Evolutionary conservation across 2,329 filamentous ascomycete genomes (phyloP), one percentile per base, ranked within the genome.

Genomic region (Curvularia lunata): DNA sequence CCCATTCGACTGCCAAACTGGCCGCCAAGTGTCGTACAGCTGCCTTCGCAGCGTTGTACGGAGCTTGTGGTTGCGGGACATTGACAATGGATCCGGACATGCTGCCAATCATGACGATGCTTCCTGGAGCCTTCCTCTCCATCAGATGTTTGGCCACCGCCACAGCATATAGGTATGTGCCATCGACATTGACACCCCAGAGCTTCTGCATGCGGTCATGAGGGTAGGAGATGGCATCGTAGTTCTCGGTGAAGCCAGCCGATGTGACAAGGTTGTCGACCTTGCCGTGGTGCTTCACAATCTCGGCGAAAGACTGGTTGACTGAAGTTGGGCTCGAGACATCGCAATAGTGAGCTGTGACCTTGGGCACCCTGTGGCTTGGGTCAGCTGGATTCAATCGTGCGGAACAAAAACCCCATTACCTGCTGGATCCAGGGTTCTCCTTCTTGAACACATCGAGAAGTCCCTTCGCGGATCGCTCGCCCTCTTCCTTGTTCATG

Each of bases 191-290:
- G 74, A 97, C 94, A 48, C 87, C 88, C 92, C 92, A 97, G 16
- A 98, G 87, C 82, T 96, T 96, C 78, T 93, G 88, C 78, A 97
- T 89, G 65, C 93, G 90, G 68, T 97, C 92, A 67, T 93, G 87
- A 0, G 93, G 93, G 80, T 98, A 98, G 66, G 88, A 88, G 70
- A 93, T 90, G 46, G 94, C 94, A 70, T 96, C 90, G 73, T 92
- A 96, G 82, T 97, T 97, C 82, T 97, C 94, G 13, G 91, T 95
- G 81, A 98, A 97, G 45, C 94, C 94, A 48, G 94, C 94, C n/a
- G 92, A 96, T 25, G 94, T 97, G 69, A 98, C 93, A 25, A 98
- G 85, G 78, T 91, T 89, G 79, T 97, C 92, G 68, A 97, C 92
- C 77, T 90, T 89, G 78, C 89, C 88, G 75, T 97, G 93, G 58